Percentiles rank a stretch among this genome's conserved stretches.
phyloP scores from a whole-genome alignment of 192 early-diverging fungal species.

The Coemansia sp. region DNA sequence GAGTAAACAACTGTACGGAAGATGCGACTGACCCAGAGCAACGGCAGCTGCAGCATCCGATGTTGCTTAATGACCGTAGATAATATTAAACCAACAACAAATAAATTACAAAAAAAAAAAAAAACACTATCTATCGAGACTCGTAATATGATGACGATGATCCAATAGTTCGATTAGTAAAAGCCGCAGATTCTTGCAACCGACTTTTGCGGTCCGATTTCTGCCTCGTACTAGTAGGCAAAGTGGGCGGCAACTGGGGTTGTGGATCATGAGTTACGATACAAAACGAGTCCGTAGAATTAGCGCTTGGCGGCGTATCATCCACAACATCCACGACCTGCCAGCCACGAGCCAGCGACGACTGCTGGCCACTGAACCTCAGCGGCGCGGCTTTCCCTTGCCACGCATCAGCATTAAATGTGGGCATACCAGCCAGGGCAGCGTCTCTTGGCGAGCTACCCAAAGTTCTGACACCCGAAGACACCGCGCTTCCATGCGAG shows the following conservation, averaged over 20 bases:
- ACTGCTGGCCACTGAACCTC: slow-evolving; percentile 1
- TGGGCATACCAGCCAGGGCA: slow-evolving; percentile 1
- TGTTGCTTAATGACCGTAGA: no score
- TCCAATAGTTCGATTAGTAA: neutral
- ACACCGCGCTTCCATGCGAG: neutral
- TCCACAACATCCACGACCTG: slow-evolving; percentile 20
- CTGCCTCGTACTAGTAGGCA: slow-evolving; percentile 11
- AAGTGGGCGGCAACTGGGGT: neutral
- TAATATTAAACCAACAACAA: neutral
- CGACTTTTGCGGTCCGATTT: neutral
- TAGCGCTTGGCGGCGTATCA: slow-evolving; percentile 22
- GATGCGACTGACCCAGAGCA: no score
- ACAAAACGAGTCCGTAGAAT: slow-evolving; percentile 49
- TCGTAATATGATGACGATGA: neutral
- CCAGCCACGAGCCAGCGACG: slow-evolving; percentile 27
- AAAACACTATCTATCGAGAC: neutral
- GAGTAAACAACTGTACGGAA: no score
- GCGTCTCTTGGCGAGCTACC: neutral
- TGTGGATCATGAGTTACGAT: slow-evolving; percentile 34
- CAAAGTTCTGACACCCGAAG: neutral
- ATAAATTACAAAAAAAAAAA: neutral
- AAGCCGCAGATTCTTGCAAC: neutral
- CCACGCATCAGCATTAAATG: slow-evolving; percentile 13
- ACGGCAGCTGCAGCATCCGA: no score
- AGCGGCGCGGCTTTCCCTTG: slow-evolving; percentile 2